Evolutionary conservation across 2,329 filamentous ascomycete species (phyloP), one percentile per base, ranked within the genome.

Genomic region (Ophiostoma montium): DNA sequence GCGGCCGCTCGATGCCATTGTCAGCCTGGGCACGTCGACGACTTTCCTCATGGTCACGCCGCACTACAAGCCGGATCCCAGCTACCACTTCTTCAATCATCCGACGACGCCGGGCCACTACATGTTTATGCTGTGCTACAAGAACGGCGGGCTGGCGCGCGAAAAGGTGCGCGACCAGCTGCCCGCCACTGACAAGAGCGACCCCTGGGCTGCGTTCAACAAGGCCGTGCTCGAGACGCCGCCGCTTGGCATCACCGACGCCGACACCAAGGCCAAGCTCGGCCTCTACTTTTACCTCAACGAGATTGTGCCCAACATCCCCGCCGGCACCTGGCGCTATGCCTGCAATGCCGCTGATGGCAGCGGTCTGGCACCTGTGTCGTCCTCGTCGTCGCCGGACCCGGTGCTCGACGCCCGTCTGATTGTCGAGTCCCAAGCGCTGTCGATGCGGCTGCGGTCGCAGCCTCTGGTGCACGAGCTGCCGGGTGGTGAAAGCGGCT

Each of bases 51-150:
- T 96, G 90, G 88, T 85, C 60, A 96, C 92, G 5, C 81, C 86
- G n/a, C 74, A 78, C 58, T 96, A 95, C 73, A 82, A 82, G 63
- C 87, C 92, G 2, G 83, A 95, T 61, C 85, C 87, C 3, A 78
- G 84, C 7, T 95, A 95, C 61, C 92, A 98, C 70, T 95, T 96
- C 72, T 94, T 96, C 77, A 95, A 95, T 70, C 89, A 96, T 65
- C 92, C 92, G 1, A 92, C 88, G 41, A 94, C 87, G 1, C 70
- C 81, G 0, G 87, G 85, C 1, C 76, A 95, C 52, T 95, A 94
- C 75, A 96, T 98, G 92, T 96, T 98, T 67, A 98, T 98, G 92
- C 79, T 98, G 33, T 98, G 92, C 74, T 98, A 96, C 72, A 96
- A 96, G 68, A 98, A 98, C 67, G 92, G 92, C 57, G 88, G 88